These are phyloP conservation scores for Diaporthe capsici DNA, from an alignment of 2,329 filamentous ascomycete species.

Conservation along the genomic window DNA sequence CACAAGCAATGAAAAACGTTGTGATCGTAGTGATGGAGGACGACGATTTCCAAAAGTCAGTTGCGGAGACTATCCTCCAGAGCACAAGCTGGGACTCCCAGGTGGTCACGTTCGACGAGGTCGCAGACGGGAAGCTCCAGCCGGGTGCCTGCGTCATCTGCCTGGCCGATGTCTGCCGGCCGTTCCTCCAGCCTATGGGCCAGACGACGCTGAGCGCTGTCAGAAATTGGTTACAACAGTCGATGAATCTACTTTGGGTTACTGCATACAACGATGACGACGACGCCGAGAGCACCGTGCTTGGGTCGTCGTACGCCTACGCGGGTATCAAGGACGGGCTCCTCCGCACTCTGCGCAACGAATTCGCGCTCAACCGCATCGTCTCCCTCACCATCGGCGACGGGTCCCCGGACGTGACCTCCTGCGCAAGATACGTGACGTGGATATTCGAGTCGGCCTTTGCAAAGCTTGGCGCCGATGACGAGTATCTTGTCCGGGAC, in stretches of 20 bases:
- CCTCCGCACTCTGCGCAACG: background rate
- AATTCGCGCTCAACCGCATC: background rate
- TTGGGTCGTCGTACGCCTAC: background rate
- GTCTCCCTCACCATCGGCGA: conserved; percentile 38
- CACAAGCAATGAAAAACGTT: background rate
- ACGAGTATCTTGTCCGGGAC: background rate
- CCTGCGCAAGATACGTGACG: background rate
- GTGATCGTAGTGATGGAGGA: background rate
- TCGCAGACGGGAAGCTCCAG: background rate
- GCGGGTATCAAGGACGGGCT: background rate
- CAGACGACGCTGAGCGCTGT: background rate
- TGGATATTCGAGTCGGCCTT: background rate
- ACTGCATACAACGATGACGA: background rate
- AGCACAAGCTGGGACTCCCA: background rate
- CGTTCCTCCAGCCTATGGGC: background rate
- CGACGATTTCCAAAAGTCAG: background rate
- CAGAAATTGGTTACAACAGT: background rate
- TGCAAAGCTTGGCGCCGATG: background rate
- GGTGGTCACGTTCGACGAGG: background rate
- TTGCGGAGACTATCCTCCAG: background rate
- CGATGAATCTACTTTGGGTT: conserved; percentile 4
- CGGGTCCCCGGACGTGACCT: conserved; percentile 43
- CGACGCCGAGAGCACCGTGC: background rate
- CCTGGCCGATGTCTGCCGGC: background rate
- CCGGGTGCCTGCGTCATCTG: background rate